Conservation (phyloP, 257 asterid genomes). For the Handroanthus guayacan region DNA sequence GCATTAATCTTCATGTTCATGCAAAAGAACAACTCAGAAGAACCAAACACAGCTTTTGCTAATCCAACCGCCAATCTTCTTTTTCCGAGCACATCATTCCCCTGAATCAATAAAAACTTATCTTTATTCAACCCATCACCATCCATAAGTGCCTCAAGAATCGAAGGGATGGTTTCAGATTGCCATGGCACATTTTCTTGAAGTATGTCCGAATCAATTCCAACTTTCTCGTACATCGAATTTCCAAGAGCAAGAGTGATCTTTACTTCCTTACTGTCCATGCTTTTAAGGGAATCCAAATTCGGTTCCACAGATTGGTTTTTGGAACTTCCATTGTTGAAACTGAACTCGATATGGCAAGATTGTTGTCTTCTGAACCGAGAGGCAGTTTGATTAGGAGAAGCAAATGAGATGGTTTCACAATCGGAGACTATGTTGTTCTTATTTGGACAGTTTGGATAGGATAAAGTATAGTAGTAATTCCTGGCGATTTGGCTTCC, state of each 20-base stretch:
- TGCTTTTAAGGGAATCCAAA: constrained; percentile 61
- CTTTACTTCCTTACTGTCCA: constrained; percentile 66
- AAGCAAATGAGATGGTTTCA: constrained; percentile 57
- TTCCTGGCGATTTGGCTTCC: constrained; percentile 49
- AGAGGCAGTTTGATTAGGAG: constrained; percentile 52
- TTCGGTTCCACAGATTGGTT: constrained; percentile 45
- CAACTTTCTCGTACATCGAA: constrained; percentile 37
- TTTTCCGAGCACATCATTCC: constrained; percentile 67
- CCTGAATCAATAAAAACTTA: constrained; percentile 64
- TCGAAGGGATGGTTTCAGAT: constrained; percentile 47
- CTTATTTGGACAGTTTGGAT: constrained; percentile 55
- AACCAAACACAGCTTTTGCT: constrained; percentile 63
- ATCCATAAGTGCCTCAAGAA: constrained; percentile 51
- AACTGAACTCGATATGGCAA: constrained; percentile 78
- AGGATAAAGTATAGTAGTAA: constrained; percentile 24
- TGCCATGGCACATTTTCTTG: constrained; percentile 86
- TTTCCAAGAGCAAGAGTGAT: constrained; percentile 78
- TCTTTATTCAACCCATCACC: constrained; percentile 33
- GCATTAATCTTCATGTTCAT: constrained; percentile 51
- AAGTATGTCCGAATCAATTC: constrained; percentile 38
- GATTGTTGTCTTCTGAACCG: constrained; percentile 79
- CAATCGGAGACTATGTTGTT: constrained; percentile 47
- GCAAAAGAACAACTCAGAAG: constrained; percentile 56
- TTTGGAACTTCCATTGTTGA: constrained; percentile 51
- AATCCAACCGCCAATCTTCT: constrained; percentile 62